phyloP scores from a whole-genome alignment of 139 green algal genomes.

The Volvox africanus region DNA sequence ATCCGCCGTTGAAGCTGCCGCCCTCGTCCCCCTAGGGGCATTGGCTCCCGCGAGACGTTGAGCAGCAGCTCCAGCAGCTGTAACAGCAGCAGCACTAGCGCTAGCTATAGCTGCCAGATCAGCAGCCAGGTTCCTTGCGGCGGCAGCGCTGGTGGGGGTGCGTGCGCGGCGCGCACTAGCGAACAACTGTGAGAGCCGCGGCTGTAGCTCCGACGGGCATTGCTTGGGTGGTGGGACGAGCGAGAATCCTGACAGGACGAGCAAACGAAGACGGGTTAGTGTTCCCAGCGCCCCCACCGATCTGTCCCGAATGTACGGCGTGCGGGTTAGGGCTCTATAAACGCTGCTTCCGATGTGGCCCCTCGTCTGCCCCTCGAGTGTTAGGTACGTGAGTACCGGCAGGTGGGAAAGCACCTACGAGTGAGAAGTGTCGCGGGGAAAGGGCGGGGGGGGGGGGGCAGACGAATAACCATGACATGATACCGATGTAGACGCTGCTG shows the following conservation, averaged over 20 bases:
- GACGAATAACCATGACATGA: too few relatives aligned
- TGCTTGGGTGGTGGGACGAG: background rate
- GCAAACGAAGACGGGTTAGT: conserved; percentile 31
- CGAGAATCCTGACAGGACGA: background rate
- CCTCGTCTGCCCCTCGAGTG: background rate
- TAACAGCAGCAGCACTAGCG: background rate
- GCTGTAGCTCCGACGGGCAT: background rate
- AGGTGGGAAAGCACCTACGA: background rate
- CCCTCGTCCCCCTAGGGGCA: background rate
- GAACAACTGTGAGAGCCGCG: background rate
- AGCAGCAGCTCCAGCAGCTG: too few relatives aligned
- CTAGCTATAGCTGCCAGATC: too few relatives aligned
- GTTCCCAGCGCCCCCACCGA: background rate
- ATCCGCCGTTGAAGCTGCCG: background rate
- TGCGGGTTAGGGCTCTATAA: background rate
- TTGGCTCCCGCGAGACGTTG: too few relatives aligned
- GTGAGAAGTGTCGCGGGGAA: too few relatives aligned
- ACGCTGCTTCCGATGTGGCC: background rate
- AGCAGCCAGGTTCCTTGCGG: background rate
- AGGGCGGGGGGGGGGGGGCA: too few relatives aligned
- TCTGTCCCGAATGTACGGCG: background rate
- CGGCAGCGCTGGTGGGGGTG: background rate
- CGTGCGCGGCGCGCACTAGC: background rate
- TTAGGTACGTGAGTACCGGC: conserved; percentile 12
- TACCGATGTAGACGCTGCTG: too few relatives aligned